Evolutionary conservation across 2,329 filamentous ascomycete genomes (phyloP), one percentile per base, ranked within the genome.

Genomic region (Paraphaeosphaeria sporulosa): DNA sequence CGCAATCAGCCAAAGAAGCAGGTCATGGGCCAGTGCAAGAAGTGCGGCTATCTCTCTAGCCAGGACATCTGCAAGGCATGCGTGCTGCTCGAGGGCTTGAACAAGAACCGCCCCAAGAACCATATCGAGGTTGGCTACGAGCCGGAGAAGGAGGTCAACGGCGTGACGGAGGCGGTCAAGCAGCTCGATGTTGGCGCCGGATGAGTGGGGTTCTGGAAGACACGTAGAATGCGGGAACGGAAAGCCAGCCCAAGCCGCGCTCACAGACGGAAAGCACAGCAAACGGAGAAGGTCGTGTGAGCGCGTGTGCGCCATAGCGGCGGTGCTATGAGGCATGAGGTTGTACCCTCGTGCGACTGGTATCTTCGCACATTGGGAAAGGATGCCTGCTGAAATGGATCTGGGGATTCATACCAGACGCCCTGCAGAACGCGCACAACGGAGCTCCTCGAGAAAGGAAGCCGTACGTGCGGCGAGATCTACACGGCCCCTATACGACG

Each of bases 11-110:
- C 51, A 61, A 57, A 70, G 10, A 79, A 84, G 85, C 92, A 94
- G 76, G 89, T 89, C 15, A 85, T 97, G 67, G 92, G 94, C 1
- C 89, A 89, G 64, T 99, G 95, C 73, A 87, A 90, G 71, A 89
- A 87, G 55, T 99, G 95, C 70, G 95, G 95, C 15, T 99, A 98
- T 76, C 91, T 99, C 78, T 97, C 95, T 2, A 97, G 94, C 70
- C 95, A 99, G 78, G 86, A 87, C 32, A 87, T 97, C 42, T 99
- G 95, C 79, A 96, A 99, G 79, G 95, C 95, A 0, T 99, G 95
- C 76, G 90, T 89, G 63, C 82, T 99, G 47, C 85, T 99, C 2
- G 94, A 98, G 69, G 92, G 91, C 0, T 78, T 99, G 50, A 99
- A 99, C 75, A 97, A 95, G 71, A 87, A 82, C 63, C 68, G 82